A percentile compares a stretch with the other conserved stretches of the same genome.
phyloP scores from a whole-genome alignment of 2,329 filamentous ascomycete species.

The Echinosphaeria canescens region DNA sequence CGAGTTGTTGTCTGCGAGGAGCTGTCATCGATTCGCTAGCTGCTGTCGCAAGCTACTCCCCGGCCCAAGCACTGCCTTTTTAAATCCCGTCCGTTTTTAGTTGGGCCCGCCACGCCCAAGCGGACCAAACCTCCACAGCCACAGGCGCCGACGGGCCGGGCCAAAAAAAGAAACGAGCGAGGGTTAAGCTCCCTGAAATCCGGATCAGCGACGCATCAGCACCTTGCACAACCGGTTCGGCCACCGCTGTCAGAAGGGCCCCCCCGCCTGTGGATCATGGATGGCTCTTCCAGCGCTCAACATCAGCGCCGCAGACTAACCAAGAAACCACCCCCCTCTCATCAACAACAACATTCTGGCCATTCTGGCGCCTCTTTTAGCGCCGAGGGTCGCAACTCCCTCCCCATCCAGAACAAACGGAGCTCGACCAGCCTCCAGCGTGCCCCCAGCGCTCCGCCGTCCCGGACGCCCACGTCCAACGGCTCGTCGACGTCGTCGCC shows the following conservation, averaged over 20 bases:
- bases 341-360: conserved; percentile 16
- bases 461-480: conserved; percentile 21
- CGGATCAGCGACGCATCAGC: not conserved
- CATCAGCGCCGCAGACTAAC: conserved; percentile 39
- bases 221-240: not conserved
- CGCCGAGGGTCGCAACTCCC: conserved; percentile 30
- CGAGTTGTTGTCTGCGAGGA: too few relatives aligned
- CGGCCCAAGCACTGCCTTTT: too few relatives aligned
- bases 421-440: conserved; percentile 41
- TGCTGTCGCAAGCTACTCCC: too few relatives aligned
- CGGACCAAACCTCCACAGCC: too few relatives aligned
- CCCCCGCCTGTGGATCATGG: conserved; percentile 3
- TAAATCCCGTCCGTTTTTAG: too few relatives aligned
- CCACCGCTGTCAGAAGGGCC: not conserved
- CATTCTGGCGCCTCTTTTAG: conserved; percentile 24
- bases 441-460: conserved; percentile 34
- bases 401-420: conserved; percentile 36
- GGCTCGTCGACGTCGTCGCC: conserved; percentile 25
- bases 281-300: conserved; percentile 22
- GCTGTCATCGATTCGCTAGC: too few relatives aligned
- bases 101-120: too few relatives aligned
- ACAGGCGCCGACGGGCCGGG: too few relatives aligned
- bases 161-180: too few relatives aligned
- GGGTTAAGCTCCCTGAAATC: not conserved
- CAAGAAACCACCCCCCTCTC: conserved; percentile 31